These are phyloP conservation scores for Eucalyptus marginata DNA, from an alignment of 345 rosid species.

Conservation along the genomic window DNA sequence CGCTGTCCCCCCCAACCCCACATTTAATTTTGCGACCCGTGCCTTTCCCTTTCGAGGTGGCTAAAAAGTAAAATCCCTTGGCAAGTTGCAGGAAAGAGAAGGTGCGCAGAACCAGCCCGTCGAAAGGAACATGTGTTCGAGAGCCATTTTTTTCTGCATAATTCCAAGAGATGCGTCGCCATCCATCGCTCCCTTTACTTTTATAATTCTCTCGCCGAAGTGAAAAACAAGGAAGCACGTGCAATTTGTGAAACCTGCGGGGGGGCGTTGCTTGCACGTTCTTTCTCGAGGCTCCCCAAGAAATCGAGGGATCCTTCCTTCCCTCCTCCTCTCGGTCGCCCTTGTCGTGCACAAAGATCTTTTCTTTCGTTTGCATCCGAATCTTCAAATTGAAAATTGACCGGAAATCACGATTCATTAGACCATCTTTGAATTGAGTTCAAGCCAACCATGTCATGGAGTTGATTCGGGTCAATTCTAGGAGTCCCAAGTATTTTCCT, in stretches of 20 bases:
- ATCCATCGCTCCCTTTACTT: background rate
- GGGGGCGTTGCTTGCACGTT: background rate
- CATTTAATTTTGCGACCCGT: background rate
- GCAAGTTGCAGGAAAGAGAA: background rate
- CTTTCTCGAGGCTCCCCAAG: accelerated
- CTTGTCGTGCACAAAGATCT: background rate
- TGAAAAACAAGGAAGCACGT: background rate
- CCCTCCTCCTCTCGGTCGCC: background rate
- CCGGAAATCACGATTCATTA: background rate
- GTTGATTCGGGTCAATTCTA: background rate
- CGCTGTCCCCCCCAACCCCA: background rate
- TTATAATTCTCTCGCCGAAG: background rate
- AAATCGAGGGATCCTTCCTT: background rate
- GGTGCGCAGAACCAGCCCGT: background rate
- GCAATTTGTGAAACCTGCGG: background rate
- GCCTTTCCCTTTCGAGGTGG: background rate
- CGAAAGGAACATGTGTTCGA: background rate
- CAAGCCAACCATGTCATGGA: background rate
- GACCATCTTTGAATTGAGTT: background rate
- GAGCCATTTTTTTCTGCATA: background rate
- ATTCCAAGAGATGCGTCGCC: background rate
- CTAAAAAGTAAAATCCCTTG: background rate
- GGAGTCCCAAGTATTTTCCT: background rate
- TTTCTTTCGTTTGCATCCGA: background rate
- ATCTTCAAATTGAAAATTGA: background rate